Evolutionary conservation across 2,329 filamentous ascomycete genomes (phyloP).

Genomic region (Atkinsonella hypoxylon): DNA sequence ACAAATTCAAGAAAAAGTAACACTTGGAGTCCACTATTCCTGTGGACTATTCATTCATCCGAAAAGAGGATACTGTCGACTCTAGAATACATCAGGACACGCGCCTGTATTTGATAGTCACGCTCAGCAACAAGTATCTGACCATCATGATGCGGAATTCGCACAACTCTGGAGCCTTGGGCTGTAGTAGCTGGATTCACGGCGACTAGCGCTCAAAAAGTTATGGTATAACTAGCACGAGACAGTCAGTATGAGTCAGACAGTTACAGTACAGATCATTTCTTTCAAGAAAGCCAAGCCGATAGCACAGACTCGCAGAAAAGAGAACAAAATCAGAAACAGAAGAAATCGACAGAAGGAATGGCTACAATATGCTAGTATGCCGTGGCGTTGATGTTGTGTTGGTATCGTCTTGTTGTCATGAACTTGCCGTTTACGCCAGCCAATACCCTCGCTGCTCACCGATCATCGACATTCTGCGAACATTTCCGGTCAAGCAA

Average conservation of each 20-base stretch:
- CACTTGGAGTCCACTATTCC: slow-evolving; percentile 1
- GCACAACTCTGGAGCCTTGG: slow-evolving; percentile 26
- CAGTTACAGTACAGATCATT: slow-evolving; percentile 18
- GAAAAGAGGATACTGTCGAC: slow-evolving; percentile 16
- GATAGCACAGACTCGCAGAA: slow-evolving; percentile 50
- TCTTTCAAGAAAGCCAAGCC: slow-evolving; percentile 36
- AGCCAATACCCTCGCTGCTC: not conserved
- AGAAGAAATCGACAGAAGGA: slow-evolving; percentile 29
- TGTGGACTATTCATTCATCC: slow-evolving; percentile 8
- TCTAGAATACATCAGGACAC: slow-evolving; percentile 21
- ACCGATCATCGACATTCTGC: not conserved
- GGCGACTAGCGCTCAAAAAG: slow-evolving; percentile 49
- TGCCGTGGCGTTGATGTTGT: slow-evolving; percentile 23
- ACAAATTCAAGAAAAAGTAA: not conserved
- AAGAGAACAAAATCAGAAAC: slow-evolving; percentile 13
- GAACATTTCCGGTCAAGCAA: not conserved
- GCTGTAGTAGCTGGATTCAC: slow-evolving; percentile 39
- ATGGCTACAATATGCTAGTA: slow-evolving; percentile 7
- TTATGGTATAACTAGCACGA: slow-evolving; percentile 56
- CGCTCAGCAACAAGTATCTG: slow-evolving; percentile 24
- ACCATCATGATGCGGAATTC: slow-evolving; percentile 21
- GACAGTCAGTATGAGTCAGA: slow-evolving; percentile 20
- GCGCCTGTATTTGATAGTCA: slow-evolving; percentile 32
- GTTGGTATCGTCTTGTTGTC: slow-evolving; percentile 9
- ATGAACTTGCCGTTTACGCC: not conserved